These are phyloP conservation scores for Trichoderma orchidacearum DNA, from an alignment of 495 filamentous ascomycete species.

Conservation along the genomic window DNA sequence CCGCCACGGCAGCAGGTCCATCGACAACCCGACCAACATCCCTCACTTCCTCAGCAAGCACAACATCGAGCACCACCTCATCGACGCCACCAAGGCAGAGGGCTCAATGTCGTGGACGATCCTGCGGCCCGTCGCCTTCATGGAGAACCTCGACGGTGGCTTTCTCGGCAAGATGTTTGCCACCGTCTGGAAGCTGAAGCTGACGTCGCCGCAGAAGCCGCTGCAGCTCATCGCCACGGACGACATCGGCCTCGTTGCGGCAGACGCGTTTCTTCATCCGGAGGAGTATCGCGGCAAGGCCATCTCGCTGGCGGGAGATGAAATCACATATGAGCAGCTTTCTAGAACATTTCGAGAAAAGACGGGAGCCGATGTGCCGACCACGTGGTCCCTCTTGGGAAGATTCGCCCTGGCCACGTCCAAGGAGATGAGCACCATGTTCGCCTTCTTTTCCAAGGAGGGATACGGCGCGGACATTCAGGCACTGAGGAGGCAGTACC, in stretches of 20 bases:
- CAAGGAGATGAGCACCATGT: slow-evolving; percentile 42
- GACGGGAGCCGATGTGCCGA: slow-evolving; percentile 29
- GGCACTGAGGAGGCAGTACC: slow-evolving; percentile 33
- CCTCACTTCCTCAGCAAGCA: slow-evolving; percentile 51
- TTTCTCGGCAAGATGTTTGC: slow-evolving; percentile 40
- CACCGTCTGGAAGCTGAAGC: neutral
- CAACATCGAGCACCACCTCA: slow-evolving; percentile 43
- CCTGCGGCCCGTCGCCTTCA: slow-evolving; percentile 41
- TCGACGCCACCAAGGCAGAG: slow-evolving; percentile 14
- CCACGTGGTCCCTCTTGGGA: slow-evolving; percentile 23
- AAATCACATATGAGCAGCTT: slow-evolving; percentile 37
- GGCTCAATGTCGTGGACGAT: slow-evolving; percentile 37
- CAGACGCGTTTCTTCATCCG: slow-evolving; percentile 31
- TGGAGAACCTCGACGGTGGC: slow-evolving; percentile 39
- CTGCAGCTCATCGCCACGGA: slow-evolving; percentile 37
- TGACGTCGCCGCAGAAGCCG: slow-evolving; percentile 29
- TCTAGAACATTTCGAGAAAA: slow-evolving; percentile 32
- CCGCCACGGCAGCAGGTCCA: slow-evolving; percentile 38
- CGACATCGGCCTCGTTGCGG: slow-evolving; percentile 50
- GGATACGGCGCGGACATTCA: slow-evolving; percentile 41
- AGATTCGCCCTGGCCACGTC: slow-evolving; percentile 23
- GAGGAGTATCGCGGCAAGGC: slow-evolving; percentile 27
- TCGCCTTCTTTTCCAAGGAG: slow-evolving; percentile 43
- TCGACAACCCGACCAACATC: slow-evolving; percentile 36
- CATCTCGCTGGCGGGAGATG: slow-evolving; percentile 45